Percentiles rank a stretch among this genome's conserved stretches.
Evolutionary conservation across 2,329 filamentous ascomycete species (phyloP).

Genomic region (Coniochaeta sp.): DNA sequence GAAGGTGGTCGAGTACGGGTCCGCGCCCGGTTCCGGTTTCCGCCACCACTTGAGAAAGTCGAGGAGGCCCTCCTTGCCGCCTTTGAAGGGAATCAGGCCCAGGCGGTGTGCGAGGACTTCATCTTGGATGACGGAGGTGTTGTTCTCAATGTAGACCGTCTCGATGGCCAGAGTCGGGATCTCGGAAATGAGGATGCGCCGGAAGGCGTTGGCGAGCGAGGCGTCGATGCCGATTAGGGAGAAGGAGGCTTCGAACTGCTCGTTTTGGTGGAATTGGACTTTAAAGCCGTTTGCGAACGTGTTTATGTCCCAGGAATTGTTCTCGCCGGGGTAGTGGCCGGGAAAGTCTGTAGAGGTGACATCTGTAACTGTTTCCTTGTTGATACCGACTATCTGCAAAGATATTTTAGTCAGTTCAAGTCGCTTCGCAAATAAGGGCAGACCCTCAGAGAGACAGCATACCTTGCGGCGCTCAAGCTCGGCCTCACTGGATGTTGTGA

Average conservation of each 20-base stretch:
- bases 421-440: neutral
- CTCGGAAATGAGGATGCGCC: conserved; percentile 90
- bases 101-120: conserved; percentile 89
- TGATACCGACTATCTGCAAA: conserved; percentile 71
- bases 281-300: conserved; percentile 32
- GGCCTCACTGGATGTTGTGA: conserved; percentile 39
- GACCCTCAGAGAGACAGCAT: conserved; percentile 4
- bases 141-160: conserved; percentile 87
- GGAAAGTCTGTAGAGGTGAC: conserved; percentile 88
- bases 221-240: conserved; percentile 89
- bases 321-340: conserved; percentile 82
- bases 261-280: conserved; percentile 78
- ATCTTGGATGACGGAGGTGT: conserved; percentile 96
- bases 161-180: conserved; percentile 93
- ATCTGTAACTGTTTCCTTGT: conserved; percentile 84
- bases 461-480: conserved; percentile 58
- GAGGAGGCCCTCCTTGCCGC: conserved; percentile 64
- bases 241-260: conserved; percentile 71
- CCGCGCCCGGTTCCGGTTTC: conserved; percentile 58
- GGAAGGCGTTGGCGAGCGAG: conserved; percentile 92
- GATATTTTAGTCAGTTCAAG: neutral
- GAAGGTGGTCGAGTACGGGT: conserved; percentile 49
- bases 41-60: conserved; percentile 77
- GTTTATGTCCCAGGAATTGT: conserved; percentile 43
- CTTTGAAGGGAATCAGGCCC: conserved; percentile 84